Conservation (phyloP, 176 grass and related monocot genomes). For the Alloteropsis semialata region DNA sequence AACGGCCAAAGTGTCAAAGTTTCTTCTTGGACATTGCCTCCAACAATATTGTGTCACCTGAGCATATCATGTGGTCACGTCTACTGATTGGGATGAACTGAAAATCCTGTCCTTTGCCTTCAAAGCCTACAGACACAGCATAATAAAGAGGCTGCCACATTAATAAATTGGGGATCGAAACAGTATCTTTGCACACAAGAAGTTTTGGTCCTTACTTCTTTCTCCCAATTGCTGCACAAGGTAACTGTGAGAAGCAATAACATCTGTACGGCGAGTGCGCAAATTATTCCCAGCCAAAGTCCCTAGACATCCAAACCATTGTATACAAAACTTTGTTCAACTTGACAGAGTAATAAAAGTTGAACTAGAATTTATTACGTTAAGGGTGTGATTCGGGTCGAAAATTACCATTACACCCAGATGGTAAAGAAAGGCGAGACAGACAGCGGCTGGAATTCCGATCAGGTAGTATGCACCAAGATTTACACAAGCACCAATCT, state of each 20-base stretch:
- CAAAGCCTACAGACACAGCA: constrained; percentile 25
- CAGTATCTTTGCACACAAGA: not conserved
- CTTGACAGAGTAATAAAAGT: not conserved
- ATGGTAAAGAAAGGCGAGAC: constrained; percentile 33
- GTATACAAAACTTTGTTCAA: not conserved
- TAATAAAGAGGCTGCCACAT: not conserved
- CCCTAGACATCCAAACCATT: constrained; percentile 1
- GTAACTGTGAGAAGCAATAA: constrained; percentile 27
- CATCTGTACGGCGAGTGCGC: constrained; percentile 33
- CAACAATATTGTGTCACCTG: not conserved
- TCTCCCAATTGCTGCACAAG: constrained; percentile 35
- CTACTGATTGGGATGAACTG: constrained; percentile 46
- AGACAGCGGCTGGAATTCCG: constrained; percentile 27
- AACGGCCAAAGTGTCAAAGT: not conserved
- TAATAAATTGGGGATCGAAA: not conserved
- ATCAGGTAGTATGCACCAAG: constrained; percentile 47
- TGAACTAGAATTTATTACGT: not conserved
- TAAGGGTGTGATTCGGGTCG: not conserved
- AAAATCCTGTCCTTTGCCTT: constrained; percentile 60
- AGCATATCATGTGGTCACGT: constrained; percentile 33
- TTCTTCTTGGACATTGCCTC: not conserved
- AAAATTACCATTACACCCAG: constrained; percentile 36
- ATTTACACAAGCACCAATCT: constrained; percentile 48
- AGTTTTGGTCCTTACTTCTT: constrained; percentile 32
- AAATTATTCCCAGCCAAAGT: constrained; percentile 29